These are phyloP conservation scores for Wallacemonas sp. DNA, from an alignment of 208 protist genomes.

Conservation along the genomic window DNA sequence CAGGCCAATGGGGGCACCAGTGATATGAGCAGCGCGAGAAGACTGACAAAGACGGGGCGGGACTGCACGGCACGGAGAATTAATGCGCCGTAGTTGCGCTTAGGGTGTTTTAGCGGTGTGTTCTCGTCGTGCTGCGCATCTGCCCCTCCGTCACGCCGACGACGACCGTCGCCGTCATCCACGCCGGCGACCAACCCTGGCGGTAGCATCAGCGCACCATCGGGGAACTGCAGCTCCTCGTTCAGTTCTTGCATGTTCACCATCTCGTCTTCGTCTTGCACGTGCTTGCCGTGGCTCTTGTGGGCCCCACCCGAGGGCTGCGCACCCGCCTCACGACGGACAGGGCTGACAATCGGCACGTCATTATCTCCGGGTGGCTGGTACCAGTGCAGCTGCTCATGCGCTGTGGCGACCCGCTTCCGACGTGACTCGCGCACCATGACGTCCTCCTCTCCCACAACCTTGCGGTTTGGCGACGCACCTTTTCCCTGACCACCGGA, in stretches of 20 bases:
- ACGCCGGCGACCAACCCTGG: not conserved
- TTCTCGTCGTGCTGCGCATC: not conserved
- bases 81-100: constrained; percentile 7
- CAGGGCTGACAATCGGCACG: constrained; percentile 20
- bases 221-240: not conserved
- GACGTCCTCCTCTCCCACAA: too few relatives aligned
- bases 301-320: not conserved
- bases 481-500: too few relatives aligned
- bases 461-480: too few relatives aligned
- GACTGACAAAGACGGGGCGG: constrained; percentile 44
- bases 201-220: not conserved
- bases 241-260: constrained; percentile 1
- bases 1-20: constrained; percentile 67
- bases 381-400: constrained; percentile 46
- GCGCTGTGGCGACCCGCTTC: constrained; percentile 25
- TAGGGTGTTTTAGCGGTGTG: too few relatives aligned
- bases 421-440: constrained; percentile 9
- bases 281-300: constrained; percentile 1
- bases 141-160: not conserved
- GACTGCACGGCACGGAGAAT: constrained; percentile 30
- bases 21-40: constrained; percentile 61
- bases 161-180: not conserved
- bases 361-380: constrained; percentile 23
- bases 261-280: not conserved
- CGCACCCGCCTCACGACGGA: not conserved